These are phyloP conservation scores for Lophiostoma macrostomum DNA, from an alignment of 495 filamentous ascomycete species.

Conservation along the genomic window DNA sequence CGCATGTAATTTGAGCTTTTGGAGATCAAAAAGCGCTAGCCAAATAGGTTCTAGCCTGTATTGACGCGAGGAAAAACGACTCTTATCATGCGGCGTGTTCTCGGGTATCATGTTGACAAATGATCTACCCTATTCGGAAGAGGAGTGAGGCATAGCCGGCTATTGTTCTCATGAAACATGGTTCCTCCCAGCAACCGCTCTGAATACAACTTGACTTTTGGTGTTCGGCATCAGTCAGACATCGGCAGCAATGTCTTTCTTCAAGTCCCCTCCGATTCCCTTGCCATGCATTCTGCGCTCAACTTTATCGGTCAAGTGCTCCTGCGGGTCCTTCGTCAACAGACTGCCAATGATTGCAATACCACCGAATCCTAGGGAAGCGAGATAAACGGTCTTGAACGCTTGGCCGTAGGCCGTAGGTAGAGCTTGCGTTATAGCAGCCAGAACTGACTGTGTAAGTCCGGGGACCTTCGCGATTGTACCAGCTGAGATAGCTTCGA, in stretches of 20 bases:
- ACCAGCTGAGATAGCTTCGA: constrained; percentile 4
- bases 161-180: background rate
- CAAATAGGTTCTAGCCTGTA: too few relatives aligned
- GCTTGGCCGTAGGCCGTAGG: constrained; percentile 4
- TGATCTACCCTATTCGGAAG: too few relatives aligned
- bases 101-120: too few relatives aligned
- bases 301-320: constrained; percentile 19
- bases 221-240: background rate
- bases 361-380: constrained; percentile 17
- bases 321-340: constrained; percentile 14
- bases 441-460: constrained; percentile 2
- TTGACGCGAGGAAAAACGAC: too few relatives aligned
- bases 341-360: constrained; percentile 23
- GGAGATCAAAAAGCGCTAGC: too few relatives aligned
- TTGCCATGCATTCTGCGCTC: constrained; percentile 25
- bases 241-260: background rate
- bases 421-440: constrained; percentile 5
- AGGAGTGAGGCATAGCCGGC: too few relatives aligned
- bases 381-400: constrained; percentile 24
- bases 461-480: constrained; percentile 18
- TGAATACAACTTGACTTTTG: background rate
- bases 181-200: too few relatives aligned
- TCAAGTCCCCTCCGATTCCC: constrained; percentile 11
- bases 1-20: too few relatives aligned
- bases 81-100: too few relatives aligned